Evolutionary conservation across 768 basidiomycete genomes (phyloP).

Genomic region (Mycena kentingensis): DNA sequence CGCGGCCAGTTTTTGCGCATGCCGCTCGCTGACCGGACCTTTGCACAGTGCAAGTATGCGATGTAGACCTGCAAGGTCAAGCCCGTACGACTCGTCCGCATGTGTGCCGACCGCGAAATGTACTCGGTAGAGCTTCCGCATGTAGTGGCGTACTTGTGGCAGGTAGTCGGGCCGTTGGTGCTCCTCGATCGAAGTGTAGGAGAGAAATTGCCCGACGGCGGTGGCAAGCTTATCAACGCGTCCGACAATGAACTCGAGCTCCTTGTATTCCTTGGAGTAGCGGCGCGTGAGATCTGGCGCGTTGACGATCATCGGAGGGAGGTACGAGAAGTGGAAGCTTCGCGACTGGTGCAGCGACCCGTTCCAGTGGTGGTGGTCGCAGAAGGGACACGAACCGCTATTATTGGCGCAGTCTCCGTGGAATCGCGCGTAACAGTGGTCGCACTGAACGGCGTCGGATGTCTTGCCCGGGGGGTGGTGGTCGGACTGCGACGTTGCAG

Average conservation of each 20-base stretch:
- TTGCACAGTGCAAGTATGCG: slow-evolving; percentile 72
- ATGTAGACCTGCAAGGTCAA: slow-evolving; percentile 82
- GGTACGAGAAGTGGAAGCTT: slow-evolving; percentile 80
- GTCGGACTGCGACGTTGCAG: slow-evolving; percentile 73
- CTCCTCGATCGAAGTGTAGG: slow-evolving; percentile 65
- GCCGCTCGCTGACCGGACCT: slow-evolving; percentile 40
- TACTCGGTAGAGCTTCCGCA: slow-evolving; percentile 88
- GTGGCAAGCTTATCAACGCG: slow-evolving; percentile 74
- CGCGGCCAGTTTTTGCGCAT: slow-evolving; percentile 18
- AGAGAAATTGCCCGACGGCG: slow-evolving; percentile 78
- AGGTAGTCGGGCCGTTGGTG: slow-evolving; percentile 80
- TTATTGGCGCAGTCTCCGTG: slow-evolving; percentile 84
- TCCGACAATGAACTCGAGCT: slow-evolving; percentile 78
- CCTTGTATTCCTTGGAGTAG: slow-evolving; percentile 80
- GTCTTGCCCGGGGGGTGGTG: slow-evolving; percentile 71
- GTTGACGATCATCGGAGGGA: slow-evolving; percentile 65
- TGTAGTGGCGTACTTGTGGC: slow-evolving; percentile 83
- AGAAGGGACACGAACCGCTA: slow-evolving; percentile 91
- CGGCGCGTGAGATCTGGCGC: slow-evolving; percentile 81
- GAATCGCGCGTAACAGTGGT: slow-evolving; percentile 85
- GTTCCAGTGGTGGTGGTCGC: slow-evolving; percentile 91
- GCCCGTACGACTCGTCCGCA: slow-evolving; percentile 77
- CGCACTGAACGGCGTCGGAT: slow-evolving; percentile 88
- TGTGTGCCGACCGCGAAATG: slow-evolving; percentile 87
- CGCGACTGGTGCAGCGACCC: slow-evolving; percentile 81